phyloP scores from a whole-genome alignment of 2,329 filamentous ascomycete species.

The Exophiala alcalophila region DNA sequence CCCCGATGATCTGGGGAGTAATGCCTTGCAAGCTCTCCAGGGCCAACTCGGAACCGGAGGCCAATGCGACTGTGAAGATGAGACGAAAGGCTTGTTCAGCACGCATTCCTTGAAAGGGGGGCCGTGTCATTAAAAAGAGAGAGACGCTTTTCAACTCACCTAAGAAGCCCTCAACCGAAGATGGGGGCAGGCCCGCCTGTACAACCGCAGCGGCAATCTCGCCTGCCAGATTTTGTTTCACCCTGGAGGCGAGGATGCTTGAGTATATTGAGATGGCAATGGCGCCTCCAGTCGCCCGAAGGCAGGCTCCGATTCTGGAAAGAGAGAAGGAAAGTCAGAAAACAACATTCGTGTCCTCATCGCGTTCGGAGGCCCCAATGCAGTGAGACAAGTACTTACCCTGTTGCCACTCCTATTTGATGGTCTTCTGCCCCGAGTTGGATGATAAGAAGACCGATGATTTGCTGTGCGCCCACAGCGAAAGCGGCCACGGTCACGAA shows the following conservation, averaged over 20 bases:
- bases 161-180: conserved; percentile 3
- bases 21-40: background rate
- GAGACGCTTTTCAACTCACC: too few species aligned
- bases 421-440: conserved; percentile 7
- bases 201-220: conserved; percentile 3
- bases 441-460: conserved; percentile 1
- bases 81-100: too few species aligned
- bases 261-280: conserved; percentile 1
- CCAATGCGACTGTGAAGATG: background rate
- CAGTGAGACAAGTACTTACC: conserved; percentile 3
- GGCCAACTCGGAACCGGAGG: background rate
- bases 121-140: too few species aligned
- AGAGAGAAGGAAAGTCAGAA: background rate
- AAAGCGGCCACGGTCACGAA: conserved; percentile 2
- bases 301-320: background rate
- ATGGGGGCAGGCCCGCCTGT: conserved; percentile 4
- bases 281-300: conserved; percentile 1
- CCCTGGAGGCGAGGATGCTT: background rate
- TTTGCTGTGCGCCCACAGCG: conserved; percentile 1
- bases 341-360: too few species aligned
- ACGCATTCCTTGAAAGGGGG: too few species aligned
- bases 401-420: conserved; percentile 9
- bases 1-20: conserved; percentile 5
- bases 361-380: too few species aligned
- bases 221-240: background rate